These are phyloP conservation scores for Botrytis byssoidea DNA, from an alignment of 2,329 filamentous ascomycete genomes.

Conservation along the genomic window DNA sequence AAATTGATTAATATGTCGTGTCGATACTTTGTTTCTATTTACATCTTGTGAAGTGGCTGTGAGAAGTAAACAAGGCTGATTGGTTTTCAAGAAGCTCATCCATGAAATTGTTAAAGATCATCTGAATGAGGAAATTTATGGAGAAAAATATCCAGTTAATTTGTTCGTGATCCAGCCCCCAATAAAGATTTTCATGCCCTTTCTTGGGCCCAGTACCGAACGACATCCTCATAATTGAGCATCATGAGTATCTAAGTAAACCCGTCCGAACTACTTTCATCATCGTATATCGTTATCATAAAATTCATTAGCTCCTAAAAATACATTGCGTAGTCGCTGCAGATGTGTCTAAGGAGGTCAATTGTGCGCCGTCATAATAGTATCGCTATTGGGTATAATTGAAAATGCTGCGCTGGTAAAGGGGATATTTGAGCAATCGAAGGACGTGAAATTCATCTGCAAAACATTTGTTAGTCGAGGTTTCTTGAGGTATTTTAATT, in stretches of 20 bases:
- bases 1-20: neutral
- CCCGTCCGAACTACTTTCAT: neutral
- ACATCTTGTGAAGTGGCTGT: slow-evolving; percentile 8
- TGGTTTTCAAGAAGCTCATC: neutral
- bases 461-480: neutral
- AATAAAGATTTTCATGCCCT: neutral
- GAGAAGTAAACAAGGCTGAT: slow-evolving; percentile 6
- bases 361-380: neutral
- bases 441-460: neutral
- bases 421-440: neutral
- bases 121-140: neutral
- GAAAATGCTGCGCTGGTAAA: neutral
- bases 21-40: slow-evolving; percentile 14
- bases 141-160: neutral
- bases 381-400: neutral
- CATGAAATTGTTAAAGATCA: neutral
- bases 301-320: neutral
- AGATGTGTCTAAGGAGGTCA: neutral
- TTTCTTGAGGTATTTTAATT: too few relatives aligned
- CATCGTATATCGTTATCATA: neutral
- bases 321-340: neutral
- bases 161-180: neutral
- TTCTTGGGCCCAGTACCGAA: neutral
- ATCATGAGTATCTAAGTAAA: neutral
- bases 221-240: neutral